Evolutionary conservation across 192 early-diverging fungal genomes (phyloP), one percentile per base, ranked within the genome.

Genomic region (Gonapodya prolifera): DNA sequence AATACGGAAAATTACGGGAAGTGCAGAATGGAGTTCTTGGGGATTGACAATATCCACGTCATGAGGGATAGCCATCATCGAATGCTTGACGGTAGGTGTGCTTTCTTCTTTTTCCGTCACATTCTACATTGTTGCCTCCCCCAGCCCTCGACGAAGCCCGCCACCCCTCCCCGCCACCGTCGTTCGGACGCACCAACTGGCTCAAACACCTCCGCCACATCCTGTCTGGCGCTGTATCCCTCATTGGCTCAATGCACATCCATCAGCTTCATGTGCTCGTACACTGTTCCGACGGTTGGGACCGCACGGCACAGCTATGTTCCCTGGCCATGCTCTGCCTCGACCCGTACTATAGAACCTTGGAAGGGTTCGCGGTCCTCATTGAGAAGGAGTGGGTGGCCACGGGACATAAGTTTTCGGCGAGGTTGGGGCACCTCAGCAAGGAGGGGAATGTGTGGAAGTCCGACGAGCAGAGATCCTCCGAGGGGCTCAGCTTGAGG

Each of bases 281-380:
- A 1, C 97, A 99, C 83, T 99, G 97, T 87, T 97, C 95, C 69
- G 97, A 99, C 80, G 97, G 97, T 16, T 99, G 97, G 97, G 97
- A 99, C 83, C 89, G 97, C 30, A 99, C 97, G 0, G 92, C 95
- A n/a, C 97, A 99, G 83, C 82, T 99, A 69, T 92, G 91, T 18
- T 93, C 95, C 2, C 85, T 96, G 30, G 88, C 96, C 69, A 90
- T 94, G 81, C 78, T 99, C 30, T 98, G 95, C 77, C 82, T 99
- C 75, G 97, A 99, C 70, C 96, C 97, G 1, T 98, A 90, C 81
- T 99, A 96, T 82, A 93, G 97, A 76, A 96, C 97, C 1, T 88
- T 94, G n/a, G 83, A 85, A 70, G 97, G 97, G 1, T 95, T 99
- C 81, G 88, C 89, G 33, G 89, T 95, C 13, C 83, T 99, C 75